These are phyloP conservation scores for Trichoderma sp. DNA, from an alignment of 2,329 filamentous ascomycete genomes.

Conservation along the genomic window DNA sequence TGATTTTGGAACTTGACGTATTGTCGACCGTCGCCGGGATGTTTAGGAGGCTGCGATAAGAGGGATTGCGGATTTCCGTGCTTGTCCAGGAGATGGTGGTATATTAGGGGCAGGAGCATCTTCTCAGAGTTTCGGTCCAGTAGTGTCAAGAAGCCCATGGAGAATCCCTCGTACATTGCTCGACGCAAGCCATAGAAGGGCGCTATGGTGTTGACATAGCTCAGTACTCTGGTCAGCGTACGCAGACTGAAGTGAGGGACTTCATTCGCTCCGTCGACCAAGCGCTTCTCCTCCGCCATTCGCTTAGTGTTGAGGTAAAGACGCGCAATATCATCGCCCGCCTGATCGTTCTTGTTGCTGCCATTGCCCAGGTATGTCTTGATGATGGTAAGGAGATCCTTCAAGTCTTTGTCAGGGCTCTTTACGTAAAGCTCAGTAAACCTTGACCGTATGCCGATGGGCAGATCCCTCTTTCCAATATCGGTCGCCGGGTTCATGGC, in stretches of 20 bases:
- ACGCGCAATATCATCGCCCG: slow-evolving; percentile 77
- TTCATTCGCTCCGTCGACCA: slow-evolving; percentile 94
- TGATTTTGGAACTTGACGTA: slow-evolving; percentile 79
- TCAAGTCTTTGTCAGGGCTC: slow-evolving; percentile 82
- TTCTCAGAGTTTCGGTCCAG: slow-evolving; percentile 80
- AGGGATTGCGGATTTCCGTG: slow-evolving; percentile 69
- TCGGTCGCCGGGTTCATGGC: slow-evolving; percentile 99
- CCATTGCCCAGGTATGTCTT: slow-evolving; percentile 80
- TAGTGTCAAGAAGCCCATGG: slow-evolving; percentile 95
- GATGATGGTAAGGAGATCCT: slow-evolving; percentile 85
- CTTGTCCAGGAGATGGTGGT: slow-evolving; percentile 74
- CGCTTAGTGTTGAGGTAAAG: slow-evolving; percentile 88
- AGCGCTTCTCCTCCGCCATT: slow-evolving; percentile 75
- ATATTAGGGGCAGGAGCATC: slow-evolving; percentile 75
- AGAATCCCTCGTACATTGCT: slow-evolving; percentile 91
- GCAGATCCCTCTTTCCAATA: slow-evolving; percentile 91
- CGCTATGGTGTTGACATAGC: slow-evolving; percentile 83
- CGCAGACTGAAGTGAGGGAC: slow-evolving; percentile 96
- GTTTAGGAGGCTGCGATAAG: slow-evolving; percentile 74
- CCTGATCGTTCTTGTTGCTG: slow-evolving; percentile 70
- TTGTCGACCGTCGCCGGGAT: slow-evolving; percentile 71
- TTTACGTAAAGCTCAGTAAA: slow-evolving; percentile 97
- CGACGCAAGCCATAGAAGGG: slow-evolving; percentile 82
- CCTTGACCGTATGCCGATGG: slow-evolving; percentile 81
- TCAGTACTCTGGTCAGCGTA: slow-evolving; percentile 86